A percentile compares a stretch with the other conserved stretches of the same genome.
Evolutionary conservation across 139 green algal species (phyloP).

Genomic region (Volvox reticuliferus): DNA sequence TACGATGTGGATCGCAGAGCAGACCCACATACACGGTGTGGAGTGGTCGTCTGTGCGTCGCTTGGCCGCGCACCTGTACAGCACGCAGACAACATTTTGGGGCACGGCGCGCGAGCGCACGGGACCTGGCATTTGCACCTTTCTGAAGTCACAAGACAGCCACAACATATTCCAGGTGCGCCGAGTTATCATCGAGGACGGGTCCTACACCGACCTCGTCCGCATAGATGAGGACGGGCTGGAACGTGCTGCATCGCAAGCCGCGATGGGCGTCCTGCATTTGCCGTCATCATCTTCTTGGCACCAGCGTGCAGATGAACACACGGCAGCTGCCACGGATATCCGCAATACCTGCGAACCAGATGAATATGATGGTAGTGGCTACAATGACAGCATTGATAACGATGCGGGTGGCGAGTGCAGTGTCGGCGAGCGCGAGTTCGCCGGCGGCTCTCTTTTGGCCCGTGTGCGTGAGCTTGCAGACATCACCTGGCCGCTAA

Average conservation of each 20-base stretch:
- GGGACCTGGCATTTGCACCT: neutral
- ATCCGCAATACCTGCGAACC: too few species aligned
- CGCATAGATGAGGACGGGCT: neutral
- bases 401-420: neutral
- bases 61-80: neutral
- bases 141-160: neutral
- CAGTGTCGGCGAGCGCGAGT: neutral
- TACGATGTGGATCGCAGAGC: slow-evolving; percentile 2
- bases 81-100: neutral
- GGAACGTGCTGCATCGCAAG: neutral
- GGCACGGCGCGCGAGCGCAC: neutral
- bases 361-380: too few species aligned
- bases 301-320: too few species aligned
- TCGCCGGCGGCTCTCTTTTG: neutral
- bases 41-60: neutral
- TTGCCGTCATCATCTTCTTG: too few species aligned
- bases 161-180: neutral
- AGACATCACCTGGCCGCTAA: neutral
- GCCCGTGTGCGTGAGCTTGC: neutral
- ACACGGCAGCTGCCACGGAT: too few species aligned
- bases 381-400: neutral
- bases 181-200: neutral
- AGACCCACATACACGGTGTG: neutral
- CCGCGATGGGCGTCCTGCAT: too few species aligned
- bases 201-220: neutral